phyloP scores from a whole-genome alignment of 768 basidiomycete genomes.

The Xanthoconium purpureum region DNA sequence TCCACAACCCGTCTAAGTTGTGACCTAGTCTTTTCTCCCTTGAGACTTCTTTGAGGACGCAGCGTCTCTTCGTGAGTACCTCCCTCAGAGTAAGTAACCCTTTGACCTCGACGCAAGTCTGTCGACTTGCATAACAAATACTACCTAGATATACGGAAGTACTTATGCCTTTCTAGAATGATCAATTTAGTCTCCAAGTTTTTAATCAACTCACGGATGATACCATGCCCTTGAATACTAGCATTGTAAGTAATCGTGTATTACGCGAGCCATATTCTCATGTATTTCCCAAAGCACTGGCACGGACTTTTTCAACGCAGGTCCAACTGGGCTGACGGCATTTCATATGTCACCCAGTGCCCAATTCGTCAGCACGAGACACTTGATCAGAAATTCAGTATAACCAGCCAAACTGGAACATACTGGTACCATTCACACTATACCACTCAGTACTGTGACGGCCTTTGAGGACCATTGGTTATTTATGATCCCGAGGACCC shows the following conservation, averaged over 20 bases:
- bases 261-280: conserved; percentile 14
- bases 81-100: no score
- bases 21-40: no score
- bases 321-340: conserved; percentile 5
- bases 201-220: conserved; percentile 29
- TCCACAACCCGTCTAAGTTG: no score
- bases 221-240: conserved; percentile 48
- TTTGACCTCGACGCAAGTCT: no score
- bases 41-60: no score
- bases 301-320: not conserved
- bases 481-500: conserved; percentile 31
- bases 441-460: not conserved
- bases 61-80: no score
- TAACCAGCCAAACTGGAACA: conserved; percentile 29
- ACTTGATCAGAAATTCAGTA: conserved; percentile 36
- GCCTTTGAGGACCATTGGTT: conserved; percentile 26
- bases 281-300: not conserved
- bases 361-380: conserved; percentile 23
- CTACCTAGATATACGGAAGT: no score
- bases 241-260: conserved; percentile 23
- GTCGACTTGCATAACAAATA: no score
- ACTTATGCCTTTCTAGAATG: not conserved
- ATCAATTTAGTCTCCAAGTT: not conserved
- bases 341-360: not conserved
- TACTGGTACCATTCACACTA: conserved; percentile 40